These are phyloP conservation scores for Magnusiomyces starmeri DNA, from an alignment of 1,139 yeast species.

Conservation along the genomic window DNA sequence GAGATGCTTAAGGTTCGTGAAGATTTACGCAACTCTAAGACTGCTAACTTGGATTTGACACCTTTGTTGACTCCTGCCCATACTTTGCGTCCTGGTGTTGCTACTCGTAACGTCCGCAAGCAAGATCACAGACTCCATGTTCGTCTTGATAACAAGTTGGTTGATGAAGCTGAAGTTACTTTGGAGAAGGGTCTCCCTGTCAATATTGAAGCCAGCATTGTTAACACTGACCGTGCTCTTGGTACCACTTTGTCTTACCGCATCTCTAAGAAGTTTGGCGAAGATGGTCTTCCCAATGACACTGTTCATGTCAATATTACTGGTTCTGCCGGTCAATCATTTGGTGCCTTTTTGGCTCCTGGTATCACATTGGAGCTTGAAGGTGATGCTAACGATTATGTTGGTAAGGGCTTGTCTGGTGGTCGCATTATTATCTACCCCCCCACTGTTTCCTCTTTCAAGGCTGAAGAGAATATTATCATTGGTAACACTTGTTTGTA, in stretches of 20 bases:
- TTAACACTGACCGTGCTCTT: constrained; percentile 92
- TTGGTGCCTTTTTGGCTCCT: constrained; percentile 94
- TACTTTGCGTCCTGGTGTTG: constrained; percentile 94
- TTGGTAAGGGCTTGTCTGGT: constrained; percentile 95
- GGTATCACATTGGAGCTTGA: constrained; percentile 93
- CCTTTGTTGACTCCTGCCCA: constrained; percentile 97
- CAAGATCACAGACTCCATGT: constrained; percentile 93
- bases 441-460: constrained; percentile 72
- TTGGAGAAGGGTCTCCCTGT: constrained; percentile 92
- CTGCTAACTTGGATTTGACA: constrained; percentile 81
- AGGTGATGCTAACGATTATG: constrained; percentile 97
- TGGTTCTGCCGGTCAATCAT: constrained; percentile 98
- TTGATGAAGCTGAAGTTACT: constrained; percentile 91
- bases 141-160: constrained; percentile 87
- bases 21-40: constrained; percentile 80
- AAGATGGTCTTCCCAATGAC: constrained; percentile 88
- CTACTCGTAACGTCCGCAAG: constrained; percentile 85
- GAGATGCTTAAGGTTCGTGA: constrained; percentile 83
- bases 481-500: constrained; percentile 97
- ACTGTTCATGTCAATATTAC: constrained; percentile 85
- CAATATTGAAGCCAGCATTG: constrained; percentile 83
- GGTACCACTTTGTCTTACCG: constrained; percentile 94
- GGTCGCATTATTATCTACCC: constrained; percentile 92
- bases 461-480: constrained; percentile 92
- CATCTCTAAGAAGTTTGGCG: constrained; percentile 89